These are phyloP conservation scores for Coffea canephora DNA, from an alignment of 257 asterid genomes.

Conservation along the genomic window DNA sequence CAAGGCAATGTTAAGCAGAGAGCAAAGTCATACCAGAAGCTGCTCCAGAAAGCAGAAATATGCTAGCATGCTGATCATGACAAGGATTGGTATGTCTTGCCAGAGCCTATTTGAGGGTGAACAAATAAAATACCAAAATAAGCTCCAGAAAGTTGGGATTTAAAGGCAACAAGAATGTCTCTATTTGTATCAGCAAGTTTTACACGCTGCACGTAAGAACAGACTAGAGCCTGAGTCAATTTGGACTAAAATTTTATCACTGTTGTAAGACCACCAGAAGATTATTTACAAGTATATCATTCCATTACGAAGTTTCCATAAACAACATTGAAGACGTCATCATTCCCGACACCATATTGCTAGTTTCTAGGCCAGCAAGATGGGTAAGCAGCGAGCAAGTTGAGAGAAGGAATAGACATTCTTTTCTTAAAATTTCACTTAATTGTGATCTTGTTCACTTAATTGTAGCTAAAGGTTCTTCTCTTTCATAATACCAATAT, in stretches of 20 bases:
- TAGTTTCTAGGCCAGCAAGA: too few relatives aligned
- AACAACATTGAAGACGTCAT: too few relatives aligned
- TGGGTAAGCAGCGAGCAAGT: too few relatives aligned
- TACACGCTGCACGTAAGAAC: background rate
- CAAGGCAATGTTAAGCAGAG: slow-evolving; percentile 7
- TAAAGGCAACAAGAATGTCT: background rate
- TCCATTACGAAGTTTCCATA: too few relatives aligned
- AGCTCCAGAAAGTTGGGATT: background rate
- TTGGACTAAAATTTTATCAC: background rate
- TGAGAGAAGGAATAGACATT: too few relatives aligned
- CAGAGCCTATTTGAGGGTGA: slow-evolving; percentile 59
- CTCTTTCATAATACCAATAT: too few relatives aligned
- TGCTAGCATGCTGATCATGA: slow-evolving; percentile 97
- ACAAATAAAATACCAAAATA: slow-evolving; percentile 5
- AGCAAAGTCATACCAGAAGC: slow-evolving; percentile 68
- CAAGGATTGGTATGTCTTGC: slow-evolving; percentile 95
- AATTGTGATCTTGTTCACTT: too few relatives aligned
- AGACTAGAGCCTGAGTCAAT: background rate
- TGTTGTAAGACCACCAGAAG: background rate
- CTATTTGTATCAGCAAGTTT: background rate
- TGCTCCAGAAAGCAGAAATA: slow-evolving; percentile 98
- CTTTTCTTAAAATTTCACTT: too few relatives aligned
- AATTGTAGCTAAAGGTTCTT: too few relatives aligned
- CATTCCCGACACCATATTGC: too few relatives aligned
- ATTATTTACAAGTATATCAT: background rate